Evolutionary conservation across 805 yeast species (phyloP).

Genomic region (Saccharomycopsis guyanensis): DNA sequence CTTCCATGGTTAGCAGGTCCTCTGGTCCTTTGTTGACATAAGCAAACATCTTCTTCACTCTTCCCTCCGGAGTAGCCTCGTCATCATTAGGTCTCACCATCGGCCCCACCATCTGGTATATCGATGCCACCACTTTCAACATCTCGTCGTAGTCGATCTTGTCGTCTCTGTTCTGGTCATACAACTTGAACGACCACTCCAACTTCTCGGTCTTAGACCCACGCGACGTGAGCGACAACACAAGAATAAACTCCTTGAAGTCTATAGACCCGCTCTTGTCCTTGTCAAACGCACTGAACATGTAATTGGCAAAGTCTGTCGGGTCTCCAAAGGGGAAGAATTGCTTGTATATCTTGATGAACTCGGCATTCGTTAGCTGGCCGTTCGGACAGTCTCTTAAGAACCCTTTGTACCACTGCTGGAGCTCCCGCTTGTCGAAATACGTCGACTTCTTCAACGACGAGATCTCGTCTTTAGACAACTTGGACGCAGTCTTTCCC

Average conservation of each 20-base stretch:
- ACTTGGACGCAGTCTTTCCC: constrained; percentile 94
- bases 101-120: constrained; percentile 91
- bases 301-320: constrained; percentile 76
- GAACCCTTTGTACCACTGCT: constrained; percentile 98
- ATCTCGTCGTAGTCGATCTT: constrained; percentile 69
- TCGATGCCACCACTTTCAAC: constrained; percentile 69
- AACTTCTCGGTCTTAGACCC: constrained; percentile 81
- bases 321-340: constrained; percentile 99
- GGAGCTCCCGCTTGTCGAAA: constrained; percentile 88
- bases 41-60: constrained; percentile 75
- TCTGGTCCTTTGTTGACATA: constrained; percentile 64
- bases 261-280: constrained; percentile 77
- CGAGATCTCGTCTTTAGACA: constrained; percentile 76
- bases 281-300: constrained; percentile 83
- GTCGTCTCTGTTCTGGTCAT: constrained; percentile 79
- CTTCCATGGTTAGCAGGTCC: constrained; percentile 68
- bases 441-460: constrained; percentile 79
- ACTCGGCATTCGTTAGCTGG: constrained; percentile 76
- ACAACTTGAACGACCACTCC: constrained; percentile 82
- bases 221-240: constrained; percentile 77
- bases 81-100: constrained; percentile 86
- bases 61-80: constrained; percentile 83
- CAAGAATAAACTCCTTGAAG: constrained; percentile 87
- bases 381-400: constrained; percentile 91
- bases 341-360: constrained; percentile 86